Conservation (phyloP, 352 stramenopile species). For the Lagenidium sp. region DNA sequence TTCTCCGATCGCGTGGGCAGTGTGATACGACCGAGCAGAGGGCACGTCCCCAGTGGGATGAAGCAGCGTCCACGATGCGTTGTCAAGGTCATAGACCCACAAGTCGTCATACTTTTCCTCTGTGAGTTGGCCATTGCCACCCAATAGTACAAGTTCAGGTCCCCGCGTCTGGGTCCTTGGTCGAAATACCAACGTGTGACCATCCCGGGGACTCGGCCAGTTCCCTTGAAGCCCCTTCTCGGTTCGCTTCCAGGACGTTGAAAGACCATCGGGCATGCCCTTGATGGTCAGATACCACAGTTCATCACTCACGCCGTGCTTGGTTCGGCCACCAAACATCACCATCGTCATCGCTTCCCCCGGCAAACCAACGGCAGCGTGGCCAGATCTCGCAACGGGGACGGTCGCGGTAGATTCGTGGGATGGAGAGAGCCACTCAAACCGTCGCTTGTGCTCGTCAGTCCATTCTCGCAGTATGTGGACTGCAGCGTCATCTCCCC, state of each 20-base stretch:
- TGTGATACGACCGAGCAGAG: constrained; percentile 55
- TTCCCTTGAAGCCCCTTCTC: neutral
- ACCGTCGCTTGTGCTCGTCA: too few relatives aligned
- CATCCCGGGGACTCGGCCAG: constrained; percentile 40
- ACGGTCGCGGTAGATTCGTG: too few relatives aligned
- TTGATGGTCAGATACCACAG: constrained; percentile 18
- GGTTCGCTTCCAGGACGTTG: neutral
- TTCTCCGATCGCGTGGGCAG: constrained; percentile 30
- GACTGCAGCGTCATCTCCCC: constrained; percentile 36
- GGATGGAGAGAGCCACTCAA: too few relatives aligned
- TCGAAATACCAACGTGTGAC: constrained; percentile 44
- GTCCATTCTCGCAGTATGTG: constrained; percentile 27
- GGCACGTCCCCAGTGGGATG: constrained; percentile 32
- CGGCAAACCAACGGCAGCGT: constrained; percentile 26
- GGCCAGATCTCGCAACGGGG: constrained; percentile 25
- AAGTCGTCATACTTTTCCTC: constrained; percentile 62
- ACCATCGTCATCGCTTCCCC: constrained; percentile 11
- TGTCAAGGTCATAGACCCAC: constrained; percentile 43
- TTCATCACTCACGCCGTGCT: constrained; percentile 39
- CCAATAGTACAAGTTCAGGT: constrained; percentile 40
- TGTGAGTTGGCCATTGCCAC: constrained; percentile 61
- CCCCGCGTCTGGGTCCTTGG: neutral
- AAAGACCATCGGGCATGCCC: too few relatives aligned
- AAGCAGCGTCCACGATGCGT: constrained; percentile 25
- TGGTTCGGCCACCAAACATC: constrained; percentile 63